Evolutionary conservation across 768 basidiomycete species (phyloP), one percentile per base, ranked within the genome.

Genomic region (Dictyophora rubrovolvata): DNA sequence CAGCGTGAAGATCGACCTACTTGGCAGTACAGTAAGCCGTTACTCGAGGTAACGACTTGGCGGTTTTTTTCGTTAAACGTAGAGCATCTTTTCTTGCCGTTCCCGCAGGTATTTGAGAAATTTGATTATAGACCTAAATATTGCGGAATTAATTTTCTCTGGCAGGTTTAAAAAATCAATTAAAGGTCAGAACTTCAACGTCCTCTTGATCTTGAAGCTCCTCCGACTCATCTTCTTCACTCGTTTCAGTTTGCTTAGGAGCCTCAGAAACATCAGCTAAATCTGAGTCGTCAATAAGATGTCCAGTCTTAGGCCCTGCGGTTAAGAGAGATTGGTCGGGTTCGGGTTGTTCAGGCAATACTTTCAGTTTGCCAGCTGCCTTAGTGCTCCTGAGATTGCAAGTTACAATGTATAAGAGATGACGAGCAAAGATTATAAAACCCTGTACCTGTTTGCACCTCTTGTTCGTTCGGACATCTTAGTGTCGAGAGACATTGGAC

Each of bases 1-100:
- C 47, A 17, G 48, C 34, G 12, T 42, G 42, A 42, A n/a, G 42
- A 42, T 42, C 35, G 21, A 73, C 77, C 64, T 70, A 93, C 93
- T 80, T 85, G 34, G 93, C 90, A 16, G 93, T 96, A 48, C 93
- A 92, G 71, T 95, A 96, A 5, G 93, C 94, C 1, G 94, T 96
- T n/a, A 94, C 94, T 65, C 94, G 75, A 34, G 93, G 93, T 12
- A 96, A 70, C 12, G 83, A 84, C 69, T 93, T 94, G 1, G 93
- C 92, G 69, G 94, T 95, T 74, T 89, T 93, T 74, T 96, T 95
- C 1, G 93, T 97, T 63, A 97, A 71, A 60, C 78, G 85, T 62
- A 93, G 72, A 2, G 94, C 94, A 74, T 97, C 94, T 60, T 91
- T 79, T 48, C 92, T 83, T 8, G 94, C 94, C 20, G 93, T 92